Evolutionary conservation across 1,284 basidiomycete species (phyloP).

Genomic region (Heterobasidion parviporum): DNA sequence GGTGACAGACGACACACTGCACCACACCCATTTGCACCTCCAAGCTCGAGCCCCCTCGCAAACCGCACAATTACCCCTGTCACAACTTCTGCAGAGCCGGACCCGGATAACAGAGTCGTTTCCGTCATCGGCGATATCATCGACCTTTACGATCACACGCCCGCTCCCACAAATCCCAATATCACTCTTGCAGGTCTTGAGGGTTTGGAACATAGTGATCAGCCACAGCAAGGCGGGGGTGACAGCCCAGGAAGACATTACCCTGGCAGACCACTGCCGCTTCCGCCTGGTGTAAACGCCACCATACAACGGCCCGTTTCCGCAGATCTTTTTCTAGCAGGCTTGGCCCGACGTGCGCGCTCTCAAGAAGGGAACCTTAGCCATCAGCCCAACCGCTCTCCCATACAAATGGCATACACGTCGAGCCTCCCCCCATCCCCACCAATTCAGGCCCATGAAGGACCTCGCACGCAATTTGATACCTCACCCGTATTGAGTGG

Average conservation of each 20-base stretch:
- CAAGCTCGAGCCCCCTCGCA: slow-evolving; percentile 11
- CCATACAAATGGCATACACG: not conserved
- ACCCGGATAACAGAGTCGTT: slow-evolving; percentile 1
- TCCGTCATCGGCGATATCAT: slow-evolving; percentile 9
- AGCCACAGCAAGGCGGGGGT: not conserved
- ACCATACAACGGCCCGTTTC: not conserved
- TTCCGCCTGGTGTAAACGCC: slow-evolving; percentile 13
- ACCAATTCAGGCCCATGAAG: not conserved
- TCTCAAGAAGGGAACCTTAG: not conserved
- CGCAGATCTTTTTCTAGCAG: not conserved
- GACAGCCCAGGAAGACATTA: slow-evolving; percentile 15
- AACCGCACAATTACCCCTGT: not conserved
- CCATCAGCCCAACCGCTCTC: no score
- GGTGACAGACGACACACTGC: not conserved
- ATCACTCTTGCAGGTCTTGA: not conserved
- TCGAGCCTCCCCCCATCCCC: slow-evolving; percentile 1
- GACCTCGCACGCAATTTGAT: not conserved
- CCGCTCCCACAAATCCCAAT: not conserved
- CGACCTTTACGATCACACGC: slow-evolving; percentile 12
- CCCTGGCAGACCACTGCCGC: slow-evolving; percentile 25
- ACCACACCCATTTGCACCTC: slow-evolving; percentile 7
- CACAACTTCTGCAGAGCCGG: not conserved
- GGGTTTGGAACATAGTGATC: not conserved
- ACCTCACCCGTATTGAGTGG: not conserved
- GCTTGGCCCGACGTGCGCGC: not conserved